These are phyloP conservation scores for Antitrichia curtipendula DNA, from an alignment of 225 moss, liverwort and hornwort species.

Conservation along the genomic window DNA sequence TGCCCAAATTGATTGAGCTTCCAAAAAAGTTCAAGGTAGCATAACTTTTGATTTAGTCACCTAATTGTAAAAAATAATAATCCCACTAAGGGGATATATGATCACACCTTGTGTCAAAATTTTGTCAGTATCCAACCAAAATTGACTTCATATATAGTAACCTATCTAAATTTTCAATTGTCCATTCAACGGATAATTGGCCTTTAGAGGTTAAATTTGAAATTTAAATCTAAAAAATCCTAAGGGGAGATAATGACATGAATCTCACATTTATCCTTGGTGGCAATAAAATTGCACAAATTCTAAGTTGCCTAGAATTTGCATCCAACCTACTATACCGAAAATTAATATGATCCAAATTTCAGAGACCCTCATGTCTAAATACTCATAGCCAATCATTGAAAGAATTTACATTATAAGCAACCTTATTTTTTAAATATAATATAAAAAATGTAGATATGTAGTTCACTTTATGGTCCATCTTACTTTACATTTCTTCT, in stretches of 20 bases:
- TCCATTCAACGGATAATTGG: too few species aligned
- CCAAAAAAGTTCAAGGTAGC: too few species aligned
- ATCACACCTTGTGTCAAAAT: too few species aligned
- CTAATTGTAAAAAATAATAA: too few species aligned
- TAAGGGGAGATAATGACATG: rapidly evolving
- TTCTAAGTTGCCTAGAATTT: neutral
- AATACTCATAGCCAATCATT: neutral
- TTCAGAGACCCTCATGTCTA: rapidly evolving
- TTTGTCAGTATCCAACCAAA: too few species aligned
- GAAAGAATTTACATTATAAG: neutral
- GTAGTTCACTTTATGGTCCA: too few species aligned
- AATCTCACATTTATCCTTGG: neutral
- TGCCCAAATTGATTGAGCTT: too few species aligned
- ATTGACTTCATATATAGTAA: too few species aligned
- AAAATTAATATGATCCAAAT: neutral
- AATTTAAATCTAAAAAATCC: neutral
- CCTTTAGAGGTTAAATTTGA: neutral
- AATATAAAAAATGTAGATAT: neutral
- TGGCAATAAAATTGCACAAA: neutral
- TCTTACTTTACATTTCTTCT: neutral
- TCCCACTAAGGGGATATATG: too few species aligned
- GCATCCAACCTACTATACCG: rapidly evolving
- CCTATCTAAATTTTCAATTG: too few species aligned
- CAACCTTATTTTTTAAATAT: too few species aligned
- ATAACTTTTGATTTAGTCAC: too few species aligned